These are phyloP conservation scores for Panicum miliaceum DNA, from an alignment of 176 grass and related monocot genomes.

Conservation along the genomic window DNA sequence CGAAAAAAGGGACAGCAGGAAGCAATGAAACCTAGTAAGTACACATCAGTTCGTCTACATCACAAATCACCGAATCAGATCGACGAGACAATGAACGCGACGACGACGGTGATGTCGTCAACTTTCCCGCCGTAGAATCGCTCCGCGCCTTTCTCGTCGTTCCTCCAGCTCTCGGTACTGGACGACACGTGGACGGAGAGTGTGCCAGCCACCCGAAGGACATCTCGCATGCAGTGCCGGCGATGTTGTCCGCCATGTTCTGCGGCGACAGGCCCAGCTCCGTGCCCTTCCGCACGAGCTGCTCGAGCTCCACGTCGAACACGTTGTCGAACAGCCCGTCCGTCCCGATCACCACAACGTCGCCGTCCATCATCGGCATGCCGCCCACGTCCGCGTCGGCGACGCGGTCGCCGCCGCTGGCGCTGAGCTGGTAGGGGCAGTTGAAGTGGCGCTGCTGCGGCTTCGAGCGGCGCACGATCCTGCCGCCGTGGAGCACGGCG, in stretches of 20 bases:
- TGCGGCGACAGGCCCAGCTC: neutral
- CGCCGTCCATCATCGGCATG: neutral
- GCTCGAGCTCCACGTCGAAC: slow-evolving; percentile 16
- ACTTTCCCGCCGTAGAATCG: neutral
- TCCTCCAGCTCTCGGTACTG: neutral
- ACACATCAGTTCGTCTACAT: neutral
- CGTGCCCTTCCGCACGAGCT: neutral
- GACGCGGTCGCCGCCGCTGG: neutral
- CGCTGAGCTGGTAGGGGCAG: slow-evolving; percentile 21
- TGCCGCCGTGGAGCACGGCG: neutral
- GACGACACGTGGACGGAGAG: slow-evolving; percentile 28
- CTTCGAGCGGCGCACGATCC: neutral
- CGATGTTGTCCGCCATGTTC: slow-evolving; percentile 29
- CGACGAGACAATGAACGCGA: slow-evolving; percentile 24
- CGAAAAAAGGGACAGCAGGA: too few relatives aligned
- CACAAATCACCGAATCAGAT: neutral
- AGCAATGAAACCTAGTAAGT: neutral
- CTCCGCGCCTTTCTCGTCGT: neutral
- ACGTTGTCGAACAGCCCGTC: slow-evolving; percentile 55
- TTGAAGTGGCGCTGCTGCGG: neutral
- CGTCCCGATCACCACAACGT: slow-evolving; percentile 40
- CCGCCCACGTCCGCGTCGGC: neutral
- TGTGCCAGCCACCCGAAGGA: neutral
- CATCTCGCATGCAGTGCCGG: neutral
- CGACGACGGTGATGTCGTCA: slow-evolving; percentile 47